phyloP scores from a whole-genome alignment of 2,329 filamentous ascomycete genomes.

The Ploettnerulaceae sp. region DNA sequence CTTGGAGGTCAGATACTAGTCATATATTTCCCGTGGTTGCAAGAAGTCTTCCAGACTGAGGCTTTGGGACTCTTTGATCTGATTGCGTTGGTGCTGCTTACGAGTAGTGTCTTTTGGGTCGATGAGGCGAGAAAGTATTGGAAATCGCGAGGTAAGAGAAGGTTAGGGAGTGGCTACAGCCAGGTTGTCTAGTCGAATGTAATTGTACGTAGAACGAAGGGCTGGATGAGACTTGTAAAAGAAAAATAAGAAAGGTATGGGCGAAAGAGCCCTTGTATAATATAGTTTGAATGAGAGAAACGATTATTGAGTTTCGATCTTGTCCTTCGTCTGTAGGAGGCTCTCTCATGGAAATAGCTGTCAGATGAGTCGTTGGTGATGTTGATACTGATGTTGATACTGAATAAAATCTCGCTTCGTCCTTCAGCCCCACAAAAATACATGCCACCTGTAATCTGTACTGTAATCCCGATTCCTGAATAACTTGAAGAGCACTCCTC shows the following conservation, averaged over 20 bases:
- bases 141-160: conserved; percentile 50
- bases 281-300: too few relatives aligned
- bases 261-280: too few relatives aligned
- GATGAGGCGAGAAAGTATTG: conserved; percentile 87
- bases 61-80: conserved; percentile 71
- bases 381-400: neutral
- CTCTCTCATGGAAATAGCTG: too few relatives aligned
- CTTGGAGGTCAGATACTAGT: conserved; percentile 83
- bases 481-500: conserved; percentile 1
- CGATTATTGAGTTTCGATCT: too few relatives aligned
- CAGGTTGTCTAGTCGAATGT: conserved; percentile 63
- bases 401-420: conserved; percentile 1
- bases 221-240: too few relatives aligned
- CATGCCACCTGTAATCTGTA: conserved; percentile 5
- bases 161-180: conserved; percentile 58
- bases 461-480: neutral
- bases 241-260: too few relatives aligned
- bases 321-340: too few relatives aligned
- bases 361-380: neutral
- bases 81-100: conserved; percentile 64
- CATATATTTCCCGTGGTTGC: conserved; percentile 90
- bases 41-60: conserved; percentile 95
- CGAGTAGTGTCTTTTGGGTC: conserved; percentile 91
- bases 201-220: too few relatives aligned
- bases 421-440: neutral